Base-by-base conservation (phyloP, 768 basidiomycete species). In the Psilocybe azurescens region DNA sequence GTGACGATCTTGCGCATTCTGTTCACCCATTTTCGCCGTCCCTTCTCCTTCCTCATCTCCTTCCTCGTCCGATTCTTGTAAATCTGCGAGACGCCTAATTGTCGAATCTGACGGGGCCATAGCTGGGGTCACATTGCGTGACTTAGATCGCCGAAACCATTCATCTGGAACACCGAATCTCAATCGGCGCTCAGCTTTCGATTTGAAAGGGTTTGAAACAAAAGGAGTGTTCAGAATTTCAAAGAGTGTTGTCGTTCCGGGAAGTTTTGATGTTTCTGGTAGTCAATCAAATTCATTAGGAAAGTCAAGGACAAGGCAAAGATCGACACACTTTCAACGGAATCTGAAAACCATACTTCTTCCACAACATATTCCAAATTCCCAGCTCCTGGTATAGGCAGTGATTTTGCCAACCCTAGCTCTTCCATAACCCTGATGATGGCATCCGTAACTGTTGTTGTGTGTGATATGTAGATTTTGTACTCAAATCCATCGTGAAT, bases 131-230 rank as follows among this genome's bases (percentile, higher is more conserved):
- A 80, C 68, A 41, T 74, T 77, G 0, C 85, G 84, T 6, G 87
- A 82, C 63, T 83, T 89, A 18, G 87, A 85, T 16, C 90, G 84
- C 59, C 87, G 86, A 73, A 86, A 94, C 93, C 89, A 94, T 69
- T 89, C 88, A 56, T 90, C 90, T 1, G 90, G 90, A 7, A 94
- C 85, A 63, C 88, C 90, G 58, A 93, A 83, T 29, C 82, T 80
- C 69, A 90, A 85, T 7, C 65, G 70, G 8, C 85, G 84, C 18
- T 68, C 76, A 1, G 81, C 81, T 30, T 71, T 65, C 3, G 75
- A 67, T n/a, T 77, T 74, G 64, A 81, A 79, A 1, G 79, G 77
- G 65, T 83, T 83, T 9, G 78, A 65, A 53, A 70, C 67, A 41
- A 75, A 77, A 0, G 83, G 78, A 13, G 75, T 75, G 52, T 70